A percentile compares a stretch with the other conserved stretches of the same genome.
Conservation (phyloP, 2,329 filamentous ascomycete genomes). For the Fusarium torulosum region DNA sequence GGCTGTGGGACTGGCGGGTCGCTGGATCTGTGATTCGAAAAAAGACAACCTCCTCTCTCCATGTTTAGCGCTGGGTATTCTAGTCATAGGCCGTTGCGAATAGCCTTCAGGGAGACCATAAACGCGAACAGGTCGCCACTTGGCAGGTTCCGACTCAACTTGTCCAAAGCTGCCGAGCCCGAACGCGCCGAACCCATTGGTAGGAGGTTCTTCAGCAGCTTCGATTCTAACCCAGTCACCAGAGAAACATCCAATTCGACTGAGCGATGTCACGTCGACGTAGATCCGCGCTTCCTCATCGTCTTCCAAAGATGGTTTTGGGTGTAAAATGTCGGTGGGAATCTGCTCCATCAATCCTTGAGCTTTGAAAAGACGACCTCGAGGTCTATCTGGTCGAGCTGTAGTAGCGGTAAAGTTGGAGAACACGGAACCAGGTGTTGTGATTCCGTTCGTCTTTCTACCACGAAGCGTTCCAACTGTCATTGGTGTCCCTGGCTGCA, state of each 20-base stretch:
- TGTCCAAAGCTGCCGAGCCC: conserved; percentile 73
- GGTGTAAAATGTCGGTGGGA: conserved; percentile 83
- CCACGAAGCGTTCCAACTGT: conserved; percentile 72
- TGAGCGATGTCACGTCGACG: conserved; percentile 86
- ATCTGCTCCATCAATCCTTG: conserved; percentile 80
- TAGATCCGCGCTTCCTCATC: conserved; percentile 93
- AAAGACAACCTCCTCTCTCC: conserved; percentile 69
- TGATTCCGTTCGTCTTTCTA: conserved; percentile 75
- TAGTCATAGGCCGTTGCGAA: conserved; percentile 69
- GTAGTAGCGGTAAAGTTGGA: conserved; percentile 90
- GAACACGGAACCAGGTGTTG: conserved; percentile 88
- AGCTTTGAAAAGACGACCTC: conserved; percentile 85
- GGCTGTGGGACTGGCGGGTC: conserved; percentile 68
- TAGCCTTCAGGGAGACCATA: conserved; percentile 88
- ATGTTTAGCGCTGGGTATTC: conserved; percentile 68
- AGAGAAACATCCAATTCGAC: conserved; percentile 94
- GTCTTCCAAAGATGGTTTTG: conserved; percentile 79
- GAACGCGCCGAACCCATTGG: conserved; percentile 74
- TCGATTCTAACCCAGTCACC: conserved; percentile 96
- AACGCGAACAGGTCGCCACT: conserved; percentile 87
- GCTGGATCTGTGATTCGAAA: conserved; percentile 76
- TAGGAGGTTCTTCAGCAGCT: conserved; percentile 77
- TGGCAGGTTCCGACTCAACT: conserved; percentile 67
- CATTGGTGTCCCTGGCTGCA: conserved; percentile 84
- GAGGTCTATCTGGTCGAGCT: conserved; percentile 76